Evolutionary conservation across 1,139 yeast genomes (phyloP), one percentile per base, ranked within the genome.

Genomic region (Candida tetrigidarum): DNA sequence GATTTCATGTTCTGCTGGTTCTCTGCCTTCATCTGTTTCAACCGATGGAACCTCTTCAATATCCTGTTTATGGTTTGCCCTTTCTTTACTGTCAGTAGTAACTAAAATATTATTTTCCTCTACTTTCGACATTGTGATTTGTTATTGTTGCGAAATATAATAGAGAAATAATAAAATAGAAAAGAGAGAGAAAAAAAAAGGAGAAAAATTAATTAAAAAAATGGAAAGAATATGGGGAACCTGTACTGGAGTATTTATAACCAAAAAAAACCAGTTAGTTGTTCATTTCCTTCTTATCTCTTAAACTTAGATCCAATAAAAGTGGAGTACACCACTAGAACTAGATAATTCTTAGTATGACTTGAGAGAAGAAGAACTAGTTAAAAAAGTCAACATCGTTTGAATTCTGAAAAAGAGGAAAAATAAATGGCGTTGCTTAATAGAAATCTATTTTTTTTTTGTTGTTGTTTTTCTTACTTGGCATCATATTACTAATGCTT

Each of bases 61-160:
- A 14, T 27, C 9, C n/a, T 27, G 30, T 3, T 3, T 14, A 27
- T 27, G 9, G 14, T 7, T 11, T 7, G 25, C 12, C 16, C 18
- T 18, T 32, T 32, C 35, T 5, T 32, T 32, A 32, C 35, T 32
- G n/a, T n/a, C n/a, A 2, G 23, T 14, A 11, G 35, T 32, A 32
- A 10, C 22, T 15, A 30, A 10, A 30, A 30, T 8, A 11, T 30
- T 15, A n/a, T 15, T 10, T 6, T 30, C 14, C 10, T 30, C 12
- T 30, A n/a, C 6, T 8, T 18, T 18, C 7, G 34, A 15, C 34
- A 30, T 30, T 15, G 19, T n/a, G n/a, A n/a, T 15, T 30, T 8
- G n/a, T 11, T 3, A n/a, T 27, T 27, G 30, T 27, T 27, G 30
- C 30, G 30, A 27, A 27, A n/a, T n/a, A n/a, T n/a, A n/a, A n/a